Evolutionary conservation across 2,329 filamentous ascomycete species (phyloP), one percentile per base, ranked within the genome.

Genomic region (Periconia macrospinosa): DNA sequence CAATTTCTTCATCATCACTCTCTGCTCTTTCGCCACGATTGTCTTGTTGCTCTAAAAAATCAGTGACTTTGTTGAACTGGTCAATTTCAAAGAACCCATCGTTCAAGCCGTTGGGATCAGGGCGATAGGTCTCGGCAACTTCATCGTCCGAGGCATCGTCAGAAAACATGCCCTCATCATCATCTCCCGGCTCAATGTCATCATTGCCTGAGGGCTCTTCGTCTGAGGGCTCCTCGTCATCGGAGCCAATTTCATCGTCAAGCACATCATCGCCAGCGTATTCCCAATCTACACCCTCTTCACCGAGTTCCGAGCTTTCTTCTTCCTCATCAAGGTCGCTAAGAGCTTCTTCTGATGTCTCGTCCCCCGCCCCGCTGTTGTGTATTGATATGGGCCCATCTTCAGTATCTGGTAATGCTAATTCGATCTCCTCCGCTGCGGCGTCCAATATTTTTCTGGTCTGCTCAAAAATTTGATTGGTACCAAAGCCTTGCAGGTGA

Each of bases 11-110:
- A 30, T 74, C 70, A 49, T 96, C 91, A 71, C 87, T 91, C 55
- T 83, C 89, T 63, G 89, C 87, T 37, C 85, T 85, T 61, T 93
- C 90, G 27, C 89, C 91, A 58, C 84, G 82, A 27, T 84, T 83
- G 71, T 97, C 93, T 72, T 92, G 89, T 59, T 90, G 86, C 74
- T 99, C 94, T 46, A 97, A 86, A 69, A 88, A 89, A 66, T 96
- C 91, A 1, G 92, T 91, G 70, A 95, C 90, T 70, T 88, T 91
- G 80, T 99, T 99, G 83, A 99, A 99, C 55, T 95, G 87, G 66
- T 97, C 92, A 65, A 99, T 93, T 15, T 91, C 96, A 77, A 99
- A 99, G 78, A 99, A 99, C 6, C 92, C 93, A 69, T 99, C 94
- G 67, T 99, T 97, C 30, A 99, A 84, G 7, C 92, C 91, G 68